Conservation (phyloP, 2,329 filamentous ascomycete genomes). For the Fusarium protoensiforme region DNA sequence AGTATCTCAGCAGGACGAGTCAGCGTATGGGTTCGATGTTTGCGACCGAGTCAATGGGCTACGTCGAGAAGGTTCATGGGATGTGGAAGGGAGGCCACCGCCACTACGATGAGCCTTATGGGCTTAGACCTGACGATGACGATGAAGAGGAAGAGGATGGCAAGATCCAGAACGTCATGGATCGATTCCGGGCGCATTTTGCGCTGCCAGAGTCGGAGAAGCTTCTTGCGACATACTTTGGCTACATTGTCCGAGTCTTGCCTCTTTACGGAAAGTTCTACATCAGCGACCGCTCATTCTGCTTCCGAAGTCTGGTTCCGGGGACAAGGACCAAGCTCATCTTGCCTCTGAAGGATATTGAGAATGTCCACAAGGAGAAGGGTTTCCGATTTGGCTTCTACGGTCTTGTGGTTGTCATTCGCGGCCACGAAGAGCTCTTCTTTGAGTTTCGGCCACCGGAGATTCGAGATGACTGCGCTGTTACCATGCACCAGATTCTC, state of each 20-base stretch:
- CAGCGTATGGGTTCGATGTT: conserved; percentile 85
- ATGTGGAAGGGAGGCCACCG: conserved; percentile 95
- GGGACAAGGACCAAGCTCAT: conserved; percentile 94
- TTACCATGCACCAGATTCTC: conserved; percentile 81
- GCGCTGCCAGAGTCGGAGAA: conserved; percentile 85
- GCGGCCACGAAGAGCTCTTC: conserved; percentile 94
- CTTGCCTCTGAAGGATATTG: conserved; percentile 88
- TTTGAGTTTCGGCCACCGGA: conserved; percentile 89
- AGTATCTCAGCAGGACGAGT: conserved; percentile 82
- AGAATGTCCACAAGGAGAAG: conserved; percentile 94
- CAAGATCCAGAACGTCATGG: conserved; percentile 73
- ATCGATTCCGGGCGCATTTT: conserved; percentile 91
- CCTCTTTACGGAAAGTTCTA: conserved; percentile 98
- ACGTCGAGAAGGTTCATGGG: conserved; percentile 94
- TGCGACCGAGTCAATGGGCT: conserved; percentile 93
- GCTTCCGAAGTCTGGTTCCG: conserved; percentile 90
- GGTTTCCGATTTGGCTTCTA: conserved; percentile 93
- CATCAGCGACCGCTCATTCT: conserved; percentile 86
- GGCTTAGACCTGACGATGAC: conserved; percentile 65
- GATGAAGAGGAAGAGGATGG: conserved; percentile 69
- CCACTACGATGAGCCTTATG: conserved; percentile 79
- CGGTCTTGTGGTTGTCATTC: conserved; percentile 91
- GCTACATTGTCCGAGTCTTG: conserved; percentile 88
- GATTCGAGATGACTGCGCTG: conserved; percentile 86
- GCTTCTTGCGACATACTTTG: conserved; percentile 90